Conservation (phyloP, 1,284 basidiomycete genomes). For the Cutaneotrichosporon sp. region DNA sequence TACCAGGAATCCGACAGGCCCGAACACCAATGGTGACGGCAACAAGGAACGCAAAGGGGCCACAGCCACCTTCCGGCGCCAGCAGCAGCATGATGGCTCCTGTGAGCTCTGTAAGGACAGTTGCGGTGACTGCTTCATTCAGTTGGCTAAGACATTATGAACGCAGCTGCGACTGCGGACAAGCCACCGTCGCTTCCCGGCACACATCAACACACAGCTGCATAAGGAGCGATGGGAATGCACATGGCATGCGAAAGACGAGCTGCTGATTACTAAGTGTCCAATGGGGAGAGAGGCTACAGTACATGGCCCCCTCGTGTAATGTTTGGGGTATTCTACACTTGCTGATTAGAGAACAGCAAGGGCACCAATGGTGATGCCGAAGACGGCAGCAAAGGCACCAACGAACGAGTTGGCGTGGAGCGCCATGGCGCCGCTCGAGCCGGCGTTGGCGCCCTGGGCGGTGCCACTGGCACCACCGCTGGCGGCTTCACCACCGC, state of each 20-base stretch:
- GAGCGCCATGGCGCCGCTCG: conserved; percentile 10
- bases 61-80: no score
- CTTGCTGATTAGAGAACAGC: conserved; percentile 25
- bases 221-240: conserved; percentile 4
- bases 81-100: no score
- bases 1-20: no score
- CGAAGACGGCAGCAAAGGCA: conserved; percentile 10
- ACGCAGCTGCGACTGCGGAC: no score
- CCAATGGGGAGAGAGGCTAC: neutral
- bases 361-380: conserved; percentile 20
- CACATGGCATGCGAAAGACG: conserved; percentile 6
- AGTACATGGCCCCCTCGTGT: neutral
- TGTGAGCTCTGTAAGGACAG: no score
- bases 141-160: no score
- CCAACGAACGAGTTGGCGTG: conserved; percentile 5
- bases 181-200: no score
- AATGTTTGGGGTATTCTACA: neutral
- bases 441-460: conserved; percentile 9
- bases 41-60: no score
- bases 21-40: no score
- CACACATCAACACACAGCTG: conserved; percentile 2
- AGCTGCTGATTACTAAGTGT: conserved; percentile 1
- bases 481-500: conserved; percentile 11
- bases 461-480: conserved; percentile 7
- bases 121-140: no score